Evolutionary conservation across 306 rosid species (phyloP).

Genomic region (Prinsepia uniflora): DNA sequence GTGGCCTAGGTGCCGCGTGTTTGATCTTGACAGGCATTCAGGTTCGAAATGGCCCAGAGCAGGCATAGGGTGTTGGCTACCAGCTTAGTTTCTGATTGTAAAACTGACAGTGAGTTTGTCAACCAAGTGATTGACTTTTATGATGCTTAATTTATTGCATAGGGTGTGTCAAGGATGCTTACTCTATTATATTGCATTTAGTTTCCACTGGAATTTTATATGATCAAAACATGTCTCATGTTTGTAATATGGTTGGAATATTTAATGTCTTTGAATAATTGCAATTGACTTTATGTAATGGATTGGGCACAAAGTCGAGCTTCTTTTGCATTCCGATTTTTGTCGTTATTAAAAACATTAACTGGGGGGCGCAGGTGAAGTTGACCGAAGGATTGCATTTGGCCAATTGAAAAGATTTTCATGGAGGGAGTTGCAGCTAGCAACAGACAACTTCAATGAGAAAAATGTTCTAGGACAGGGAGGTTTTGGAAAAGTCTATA

Average conservation of each 20-base stretch:
- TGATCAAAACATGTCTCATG: neutral
- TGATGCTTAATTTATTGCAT: no score
- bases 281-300: neutral
- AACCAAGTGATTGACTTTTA: no score
- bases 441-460: conserved; percentile 87
- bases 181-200: neutral
- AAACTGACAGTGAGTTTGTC: neutral
- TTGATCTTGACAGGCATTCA: neutral
- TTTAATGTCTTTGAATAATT: conserved; percentile 5
- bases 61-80: neutral
- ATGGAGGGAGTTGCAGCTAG: conserved; percentile 91
- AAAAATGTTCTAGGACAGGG: conserved; percentile 96
- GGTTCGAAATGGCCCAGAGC: neutral
- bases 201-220: neutral
- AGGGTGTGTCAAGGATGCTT: neutral
- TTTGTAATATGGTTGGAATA: neutral
- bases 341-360: neutral
- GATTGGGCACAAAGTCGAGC: conserved; percentile 7
- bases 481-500: conserved; percentile 98
- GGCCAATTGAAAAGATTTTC: conserved; percentile 87
- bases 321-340: conserved; percentile 1
- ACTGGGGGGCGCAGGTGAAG: conserved; percentile 65
- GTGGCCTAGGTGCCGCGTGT: neutral
- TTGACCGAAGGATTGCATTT: conserved; percentile 91
- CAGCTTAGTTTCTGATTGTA: neutral